Evolutionary conservation across 768 basidiomycete species (phyloP), one percentile per base, ranked within the genome.

Genomic region (Trametes cingulata): DNA sequence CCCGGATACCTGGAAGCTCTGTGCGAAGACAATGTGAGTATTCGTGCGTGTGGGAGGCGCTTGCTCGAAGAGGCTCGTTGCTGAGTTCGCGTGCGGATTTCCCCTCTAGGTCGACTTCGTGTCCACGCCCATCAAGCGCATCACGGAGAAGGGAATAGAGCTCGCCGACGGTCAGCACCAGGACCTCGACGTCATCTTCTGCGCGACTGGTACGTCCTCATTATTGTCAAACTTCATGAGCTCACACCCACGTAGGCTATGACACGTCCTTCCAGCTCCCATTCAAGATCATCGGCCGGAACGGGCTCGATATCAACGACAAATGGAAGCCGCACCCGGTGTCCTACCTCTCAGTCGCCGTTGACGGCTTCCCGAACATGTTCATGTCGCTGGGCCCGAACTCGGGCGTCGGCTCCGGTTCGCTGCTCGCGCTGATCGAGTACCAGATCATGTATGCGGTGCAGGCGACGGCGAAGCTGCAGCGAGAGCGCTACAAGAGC

Each of bases 331-430:
- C 85, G 3, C 76, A 83, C 63, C 84, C 86, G 2, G 70, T 71
- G 12, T 80, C 83, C 4, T 90, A 90, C 69, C 76, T 89, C 6
- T 76, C 82, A 7, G 67, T 87, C 33, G 79, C 81, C 20, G 78
- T 83, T 19, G 82, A 86, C 47, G 84, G 82, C 8, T 87, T 88
- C 71, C 87, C 88, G n/a, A 88, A 87, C 71, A 83, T 80, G 79
- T 87, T 87, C 75, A 75, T 79, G 54, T 67, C 74, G 19, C 65
- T 82, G 10, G 86, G 86, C 0, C 86, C 87, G 2, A 86, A 85
- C 67, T 75, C 83, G 0, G 77, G 65, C 8, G 78, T 86, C 15
- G 84, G 82, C 2, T 75, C 80, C 0, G 84, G 85, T 0, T 82
- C 82, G 15, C 69, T 88, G n/a, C 67, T 86, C 2, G 69, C 82